These are phyloP conservation scores for Botrytis pseudocinerea DNA, from an alignment of 2,329 filamentous ascomycete genomes.

Conservation along the genomic window DNA sequence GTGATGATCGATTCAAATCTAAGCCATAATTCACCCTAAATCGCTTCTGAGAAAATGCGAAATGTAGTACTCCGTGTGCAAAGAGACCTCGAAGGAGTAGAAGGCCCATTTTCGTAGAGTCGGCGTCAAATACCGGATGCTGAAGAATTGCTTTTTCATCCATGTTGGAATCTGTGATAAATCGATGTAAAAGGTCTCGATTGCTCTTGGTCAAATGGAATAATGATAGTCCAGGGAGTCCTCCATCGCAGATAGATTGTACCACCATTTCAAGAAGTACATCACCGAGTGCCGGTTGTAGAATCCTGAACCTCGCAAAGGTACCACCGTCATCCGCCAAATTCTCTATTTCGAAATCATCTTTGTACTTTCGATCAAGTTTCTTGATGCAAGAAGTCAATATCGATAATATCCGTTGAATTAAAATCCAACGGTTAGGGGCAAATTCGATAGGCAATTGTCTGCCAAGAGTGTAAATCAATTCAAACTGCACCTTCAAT, in stretches of 20 bases:
- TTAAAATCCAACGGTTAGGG: conserved; percentile 56
- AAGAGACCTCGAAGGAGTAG: conserved; percentile 58
- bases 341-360: conserved; percentile 46
- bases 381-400: conserved; percentile 41
- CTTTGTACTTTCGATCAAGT: conserved; percentile 41
- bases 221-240: conserved; percentile 47
- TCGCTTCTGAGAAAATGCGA: conserved; percentile 56
- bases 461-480: conserved; percentile 62
- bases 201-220: conserved; percentile 15
- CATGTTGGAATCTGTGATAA: conserved; percentile 10
- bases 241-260: conserved; percentile 46
- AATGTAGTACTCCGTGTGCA: conserved; percentile 54
- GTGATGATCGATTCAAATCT: conserved; percentile 47
- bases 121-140: conserved; percentile 32
- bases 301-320: conserved; percentile 53
- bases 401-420: conserved; percentile 54
- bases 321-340: conserved; percentile 36
- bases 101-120: conserved; percentile 42
- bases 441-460: conserved; percentile 53
- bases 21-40: conserved; percentile 68
- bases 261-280: conserved; percentile 43
- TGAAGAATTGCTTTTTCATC: conserved; percentile 32
- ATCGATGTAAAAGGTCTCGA: conserved; percentile 16
- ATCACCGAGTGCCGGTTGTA: conserved; percentile 42
- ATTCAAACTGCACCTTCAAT: conserved; percentile 59